A percentile compares a stretch with the other conserved stretches of the same genome.
Conservation (phyloP, 768 basidiomycete genomes). For the Pleurotus eryngii region DNA sequence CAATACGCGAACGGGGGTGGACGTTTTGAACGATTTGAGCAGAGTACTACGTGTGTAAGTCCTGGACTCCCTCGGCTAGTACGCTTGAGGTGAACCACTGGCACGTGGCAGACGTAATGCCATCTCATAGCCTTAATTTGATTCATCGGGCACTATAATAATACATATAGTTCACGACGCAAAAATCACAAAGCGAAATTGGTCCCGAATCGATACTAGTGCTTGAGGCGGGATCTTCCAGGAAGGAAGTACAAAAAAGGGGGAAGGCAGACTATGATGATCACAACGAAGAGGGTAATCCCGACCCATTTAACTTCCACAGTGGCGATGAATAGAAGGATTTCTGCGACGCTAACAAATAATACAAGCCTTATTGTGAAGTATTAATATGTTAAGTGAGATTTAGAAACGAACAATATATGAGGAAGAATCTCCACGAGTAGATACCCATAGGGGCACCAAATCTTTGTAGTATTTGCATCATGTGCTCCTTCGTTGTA, state of each 20-base stretch:
- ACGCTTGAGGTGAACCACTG: no score
- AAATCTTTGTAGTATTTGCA: background rate
- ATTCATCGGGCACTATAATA: no score
- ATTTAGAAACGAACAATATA: background rate
- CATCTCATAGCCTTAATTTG: no score
- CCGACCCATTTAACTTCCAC: background rate
- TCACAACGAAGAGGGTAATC: background rate
- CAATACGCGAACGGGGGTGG: no score
- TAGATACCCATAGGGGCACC: background rate
- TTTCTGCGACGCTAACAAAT: background rate
- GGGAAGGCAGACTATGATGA: background rate
- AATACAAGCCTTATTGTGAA: background rate
- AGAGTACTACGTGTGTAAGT: no score
- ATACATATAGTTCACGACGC: no score
- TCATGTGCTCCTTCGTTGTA: background rate
- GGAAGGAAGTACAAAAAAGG: background rate
- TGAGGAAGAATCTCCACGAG: background rate
- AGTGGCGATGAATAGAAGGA: background rate
- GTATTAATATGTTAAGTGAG: background rate
- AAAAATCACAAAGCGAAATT: no score
- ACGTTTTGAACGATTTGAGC: no score
- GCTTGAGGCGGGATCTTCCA: no score
- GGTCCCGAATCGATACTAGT: no score
- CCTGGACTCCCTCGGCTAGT: no score
- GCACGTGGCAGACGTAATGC: no score